Conservation (phyloP, 495 filamentous ascomycete species). For the Xylaria acuta region DNA sequence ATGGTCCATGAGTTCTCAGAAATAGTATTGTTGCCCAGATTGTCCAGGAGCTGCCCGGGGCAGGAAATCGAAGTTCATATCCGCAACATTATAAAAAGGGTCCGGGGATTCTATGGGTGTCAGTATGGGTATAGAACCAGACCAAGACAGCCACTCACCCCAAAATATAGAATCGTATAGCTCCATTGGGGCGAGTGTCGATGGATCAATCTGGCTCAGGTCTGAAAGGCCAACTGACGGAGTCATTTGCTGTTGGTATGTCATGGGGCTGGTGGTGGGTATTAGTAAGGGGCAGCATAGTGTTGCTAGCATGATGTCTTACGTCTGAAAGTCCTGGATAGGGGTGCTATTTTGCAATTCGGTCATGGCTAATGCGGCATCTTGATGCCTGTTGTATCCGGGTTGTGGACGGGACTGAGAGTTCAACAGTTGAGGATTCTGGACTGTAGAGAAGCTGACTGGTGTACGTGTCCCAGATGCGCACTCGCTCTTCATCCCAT, state of each 20-base stretch:
- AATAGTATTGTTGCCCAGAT: conserved; percentile 57
- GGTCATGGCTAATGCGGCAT: conserved; percentile 62
- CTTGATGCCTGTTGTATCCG: conserved; percentile 56
- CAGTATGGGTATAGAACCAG: background rate
- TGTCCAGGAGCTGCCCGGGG: conserved; percentile 57
- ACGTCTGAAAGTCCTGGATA: conserved; percentile 45
- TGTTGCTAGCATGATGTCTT: conserved; percentile 21
- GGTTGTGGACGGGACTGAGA: conserved; percentile 39
- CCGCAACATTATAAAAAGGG: conserved; percentile 55
- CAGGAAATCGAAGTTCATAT: conserved; percentile 61
- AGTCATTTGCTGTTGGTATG: conserved; percentile 44
- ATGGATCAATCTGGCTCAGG: conserved; percentile 50
- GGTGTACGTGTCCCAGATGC: conserved; percentile 52
- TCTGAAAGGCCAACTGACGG: conserved; percentile 41
- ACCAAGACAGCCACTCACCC: conserved; percentile 48
- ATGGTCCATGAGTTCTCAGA: conserved; percentile 30
- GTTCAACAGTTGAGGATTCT: conserved; percentile 30
- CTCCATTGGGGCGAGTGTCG: conserved; percentile 61
- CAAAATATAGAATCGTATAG: conserved; percentile 65
- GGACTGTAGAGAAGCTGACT: conserved; percentile 32
- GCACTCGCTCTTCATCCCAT: conserved; percentile 48
- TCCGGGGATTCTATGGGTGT: conserved; percentile 51
- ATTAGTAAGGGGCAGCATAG: background rate
- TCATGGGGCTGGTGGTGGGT: conserved; percentile 29
- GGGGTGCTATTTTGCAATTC: conserved; percentile 57